Percentiles rank a stretch among this genome's conserved stretches.
These are phyloP conservation scores for Nematocida sp. DNA, from an alignment of 371 early-diverging fungal genomes.

Conservation along the genomic window DNA sequence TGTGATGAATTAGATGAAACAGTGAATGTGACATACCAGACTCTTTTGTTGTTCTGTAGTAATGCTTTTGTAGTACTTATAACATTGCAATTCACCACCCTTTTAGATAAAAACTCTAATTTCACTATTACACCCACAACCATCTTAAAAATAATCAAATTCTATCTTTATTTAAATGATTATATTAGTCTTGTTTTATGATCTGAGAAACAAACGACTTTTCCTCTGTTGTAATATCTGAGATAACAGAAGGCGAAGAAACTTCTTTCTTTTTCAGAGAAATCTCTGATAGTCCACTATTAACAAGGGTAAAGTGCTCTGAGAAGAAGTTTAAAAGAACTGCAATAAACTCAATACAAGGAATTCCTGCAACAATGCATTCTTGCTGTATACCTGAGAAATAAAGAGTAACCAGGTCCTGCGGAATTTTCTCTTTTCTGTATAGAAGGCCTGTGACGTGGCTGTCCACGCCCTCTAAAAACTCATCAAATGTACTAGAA, in stretches of 20 bases:
- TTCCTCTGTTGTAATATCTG: constrained; percentile 15
- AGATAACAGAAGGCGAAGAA: not conserved
- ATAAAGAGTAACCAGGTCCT: constrained; percentile 19
- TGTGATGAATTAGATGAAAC: not conserved
- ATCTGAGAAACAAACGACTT: constrained; percentile 57
- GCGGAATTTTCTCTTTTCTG: constrained; percentile 41
- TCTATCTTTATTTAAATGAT: not conserved
- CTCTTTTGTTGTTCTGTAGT: not conserved
- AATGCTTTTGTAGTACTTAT: not conserved
- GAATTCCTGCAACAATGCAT: not conserved
- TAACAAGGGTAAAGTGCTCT: constrained; percentile 44
- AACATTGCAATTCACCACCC: constrained; percentile 1
- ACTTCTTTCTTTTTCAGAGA: constrained; percentile 14
- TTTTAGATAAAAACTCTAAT: not conserved
- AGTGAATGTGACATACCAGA: constrained; percentile 1
- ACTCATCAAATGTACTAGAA: constrained; percentile 28
- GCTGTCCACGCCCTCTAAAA: constrained; percentile 23
- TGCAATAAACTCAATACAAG: not conserved
- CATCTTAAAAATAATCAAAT: not conserved
- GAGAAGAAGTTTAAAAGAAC: constrained; percentile 44
- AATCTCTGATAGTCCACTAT: constrained; percentile 4
- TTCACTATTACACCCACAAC: not conserved
- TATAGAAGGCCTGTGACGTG: constrained; percentile 16
- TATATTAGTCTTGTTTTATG: constrained; percentile 24
- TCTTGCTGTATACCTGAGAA: constrained; percentile 53